Percentiles rank a stretch among this genome's conserved stretches.
Evolutionary conservation across 1,284 basidiomycete species (phyloP).

Genomic region (Ceratobasidium sp.): DNA sequence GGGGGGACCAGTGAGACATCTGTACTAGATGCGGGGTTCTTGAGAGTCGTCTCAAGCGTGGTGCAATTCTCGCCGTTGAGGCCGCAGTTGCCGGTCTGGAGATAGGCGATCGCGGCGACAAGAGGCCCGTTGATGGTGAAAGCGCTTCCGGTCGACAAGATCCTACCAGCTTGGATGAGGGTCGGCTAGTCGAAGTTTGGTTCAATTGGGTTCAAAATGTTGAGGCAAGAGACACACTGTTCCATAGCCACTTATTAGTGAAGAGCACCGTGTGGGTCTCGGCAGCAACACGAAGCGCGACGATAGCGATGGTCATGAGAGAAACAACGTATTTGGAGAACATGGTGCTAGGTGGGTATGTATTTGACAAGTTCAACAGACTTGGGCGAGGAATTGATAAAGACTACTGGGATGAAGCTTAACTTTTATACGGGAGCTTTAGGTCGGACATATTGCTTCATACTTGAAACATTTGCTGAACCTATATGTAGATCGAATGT

Average conservation of each 20-base stretch:
- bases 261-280: constrained; percentile 50
- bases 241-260: constrained; percentile 51
- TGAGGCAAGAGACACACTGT: constrained; percentile 39
- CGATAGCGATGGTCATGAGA: neutral
- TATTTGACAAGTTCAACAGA: neutral
- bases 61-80: constrained; percentile 58
- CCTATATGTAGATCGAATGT: too few relatives aligned
- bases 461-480: too few relatives aligned
- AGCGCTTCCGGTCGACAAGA: constrained; percentile 49
- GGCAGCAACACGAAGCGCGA: constrained; percentile 39
- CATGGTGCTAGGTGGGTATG: neutral
- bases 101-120: constrained; percentile 55
- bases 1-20: constrained; percentile 59
- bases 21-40: constrained; percentile 55
- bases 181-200: constrained; percentile 45
- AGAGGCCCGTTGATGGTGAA: constrained; percentile 54
- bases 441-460: too few relatives aligned
- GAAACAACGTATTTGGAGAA: neutral
- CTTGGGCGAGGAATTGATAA: neutral
- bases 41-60: constrained; percentile 56
- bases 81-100: constrained; percentile 54
- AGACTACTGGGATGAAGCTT: neutral
- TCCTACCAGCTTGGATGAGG: constrained; percentile 47
- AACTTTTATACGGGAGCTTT: neutral
- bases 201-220: neutral